Conservation (phyloP, 306 rosid species). For the Purshia tridentata region DNA sequence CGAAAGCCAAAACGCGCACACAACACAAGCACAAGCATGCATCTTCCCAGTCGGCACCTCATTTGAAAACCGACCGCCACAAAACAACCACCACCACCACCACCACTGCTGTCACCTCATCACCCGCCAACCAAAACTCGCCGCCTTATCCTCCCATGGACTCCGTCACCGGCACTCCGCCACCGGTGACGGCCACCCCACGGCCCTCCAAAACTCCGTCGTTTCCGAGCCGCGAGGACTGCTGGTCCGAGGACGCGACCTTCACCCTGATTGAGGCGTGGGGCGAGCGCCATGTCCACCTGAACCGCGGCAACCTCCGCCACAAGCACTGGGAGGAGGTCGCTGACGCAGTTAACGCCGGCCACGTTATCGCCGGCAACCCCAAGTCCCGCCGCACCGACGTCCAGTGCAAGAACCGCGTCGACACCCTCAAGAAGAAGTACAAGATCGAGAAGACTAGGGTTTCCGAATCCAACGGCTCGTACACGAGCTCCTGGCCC, state of each 20-base stretch:
- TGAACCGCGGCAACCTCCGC: slow-evolving; percentile 61
- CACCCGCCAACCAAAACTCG: background rate
- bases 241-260: slow-evolving; percentile 69
- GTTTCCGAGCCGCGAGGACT: slow-evolving; percentile 53
- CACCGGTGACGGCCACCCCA: slow-evolving; percentile 25
- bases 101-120: background rate
- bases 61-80: background rate
- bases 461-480: slow-evolving; percentile 45
- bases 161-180: slow-evolving; percentile 31
- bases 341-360: slow-evolving; percentile 55
- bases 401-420: slow-evolving; percentile 72
- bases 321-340: slow-evolving; percentile 70
- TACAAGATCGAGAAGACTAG: slow-evolving; percentile 67
- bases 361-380: background rate
- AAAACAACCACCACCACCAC: slow-evolving; percentile 12
- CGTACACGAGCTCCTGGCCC: slow-evolving; percentile 47
- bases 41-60: slow-evolving; percentile 18
- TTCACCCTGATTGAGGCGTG: slow-evolving; percentile 68
- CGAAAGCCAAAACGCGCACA: background rate
- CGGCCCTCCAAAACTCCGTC: slow-evolving; percentile 25
- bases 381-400: slow-evolving; percentile 48
- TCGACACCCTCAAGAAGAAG: slow-evolving; percentile 75
- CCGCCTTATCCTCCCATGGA: slow-evolving; percentile 25
- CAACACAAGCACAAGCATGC: background rate
- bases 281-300: slow-evolving; percentile 56